Evolutionary conservation across 805 yeast genomes (phyloP).

Genomic region (Suhomyces sp.): DNA sequence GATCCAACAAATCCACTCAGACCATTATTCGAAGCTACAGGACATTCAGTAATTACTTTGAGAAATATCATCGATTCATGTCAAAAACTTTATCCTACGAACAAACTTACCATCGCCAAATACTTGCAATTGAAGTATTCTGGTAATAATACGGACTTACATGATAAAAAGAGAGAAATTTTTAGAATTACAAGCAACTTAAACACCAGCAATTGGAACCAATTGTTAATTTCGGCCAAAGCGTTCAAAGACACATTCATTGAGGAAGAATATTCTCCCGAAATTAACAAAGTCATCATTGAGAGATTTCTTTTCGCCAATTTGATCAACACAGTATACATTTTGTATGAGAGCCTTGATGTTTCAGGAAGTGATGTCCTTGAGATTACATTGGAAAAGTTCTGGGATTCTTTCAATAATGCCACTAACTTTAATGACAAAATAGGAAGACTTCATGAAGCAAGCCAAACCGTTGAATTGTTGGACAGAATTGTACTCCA

Average conservation of each 20-base stretch:
- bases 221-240: conserved; percentile 8
- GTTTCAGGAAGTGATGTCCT: conserved; percentile 12
- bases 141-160: background rate
- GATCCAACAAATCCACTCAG: conserved; percentile 14
- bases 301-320: conserved; percentile 30
- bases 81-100: conserved; percentile 33
- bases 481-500: conserved; percentile 17
- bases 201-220: conserved; percentile 4
- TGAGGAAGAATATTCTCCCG: conserved; percentile 8
- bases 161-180: conserved; percentile 5
- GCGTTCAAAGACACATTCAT: conserved; percentile 17
- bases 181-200: conserved; percentile 1
- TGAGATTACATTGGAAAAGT: conserved; percentile 22
- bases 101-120: conserved; percentile 31
- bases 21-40: conserved; percentile 18
- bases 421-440: conserved; percentile 35
- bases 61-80: conserved; percentile 28
- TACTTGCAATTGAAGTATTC: conserved; percentile 24
- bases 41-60: conserved; percentile 16
- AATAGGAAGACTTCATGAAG: conserved; percentile 27
- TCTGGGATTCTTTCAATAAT: conserved; percentile 34
- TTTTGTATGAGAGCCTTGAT: conserved; percentile 10
- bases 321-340: conserved; percentile 24
- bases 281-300: conserved; percentile 22
- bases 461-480: conserved; percentile 26